Evolutionary conservation across 148 eudicot genomes (phyloP).

Genomic region (Diospyros kaki): DNA sequence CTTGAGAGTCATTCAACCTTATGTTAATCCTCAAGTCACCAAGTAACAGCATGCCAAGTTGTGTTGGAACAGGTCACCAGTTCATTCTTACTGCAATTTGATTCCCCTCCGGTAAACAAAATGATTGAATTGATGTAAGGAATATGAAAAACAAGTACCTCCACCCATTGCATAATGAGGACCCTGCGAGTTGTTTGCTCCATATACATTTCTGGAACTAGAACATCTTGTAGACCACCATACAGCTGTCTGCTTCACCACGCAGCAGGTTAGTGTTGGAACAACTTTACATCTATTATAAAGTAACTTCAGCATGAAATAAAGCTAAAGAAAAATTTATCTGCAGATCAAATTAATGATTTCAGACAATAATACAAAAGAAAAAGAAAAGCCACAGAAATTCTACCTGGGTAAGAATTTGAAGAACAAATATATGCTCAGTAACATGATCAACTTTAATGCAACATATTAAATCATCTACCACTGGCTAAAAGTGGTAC

Average conservation of each 20-base stretch:
- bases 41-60: not conserved
- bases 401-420: not conserved
- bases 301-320: not conserved
- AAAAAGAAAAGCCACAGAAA: not conserved
- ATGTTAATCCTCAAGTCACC: not conserved
- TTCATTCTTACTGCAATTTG: not conserved
- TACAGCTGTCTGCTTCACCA: constrained; percentile 63
- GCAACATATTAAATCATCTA: not conserved
- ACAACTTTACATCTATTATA: not conserved
- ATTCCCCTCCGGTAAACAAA: not conserved
- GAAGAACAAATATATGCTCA: not conserved
- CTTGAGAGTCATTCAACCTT: not conserved
- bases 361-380: not conserved
- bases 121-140: not conserved
- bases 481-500: not conserved
- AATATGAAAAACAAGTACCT: constrained; percentile 43
- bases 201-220: constrained; percentile 77
- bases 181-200: constrained; percentile 74
- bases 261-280: constrained; percentile 11
- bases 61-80: not conserved
- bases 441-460: not conserved
- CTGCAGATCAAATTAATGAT: not conserved
- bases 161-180: constrained; percentile 89
- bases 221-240: constrained; percentile 76
- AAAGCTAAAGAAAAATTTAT: not conserved